A percentile compares a stretch with the other conserved stretches of the same genome.
Conservation (phyloP, 495 filamentous ascomycete species). For the Penicillium argentinense region DNA sequence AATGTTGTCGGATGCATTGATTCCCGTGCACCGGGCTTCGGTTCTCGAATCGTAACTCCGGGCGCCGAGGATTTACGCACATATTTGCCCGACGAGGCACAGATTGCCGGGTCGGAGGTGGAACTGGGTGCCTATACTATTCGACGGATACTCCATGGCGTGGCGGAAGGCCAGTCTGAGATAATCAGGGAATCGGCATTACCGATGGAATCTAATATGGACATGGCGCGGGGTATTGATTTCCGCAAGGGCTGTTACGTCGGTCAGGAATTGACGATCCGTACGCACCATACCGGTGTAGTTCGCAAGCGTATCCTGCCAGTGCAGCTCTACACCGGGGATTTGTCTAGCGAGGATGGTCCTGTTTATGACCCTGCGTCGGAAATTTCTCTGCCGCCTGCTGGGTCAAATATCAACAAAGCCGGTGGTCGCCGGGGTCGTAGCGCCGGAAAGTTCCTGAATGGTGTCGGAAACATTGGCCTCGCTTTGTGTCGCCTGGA, state of each 20-base stretch:
- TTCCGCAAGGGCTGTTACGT: constrained; percentile 97
- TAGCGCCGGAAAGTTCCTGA: constrained; percentile 74
- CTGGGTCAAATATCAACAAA: constrained; percentile 46
- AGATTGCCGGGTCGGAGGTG: constrained; percentile 36
- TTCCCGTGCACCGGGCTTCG: constrained; percentile 67
- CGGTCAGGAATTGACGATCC: constrained; percentile 92
- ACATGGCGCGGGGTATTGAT: constrained; percentile 78
- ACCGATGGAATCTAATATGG: constrained; percentile 81
- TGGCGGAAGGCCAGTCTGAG: constrained; percentile 82
- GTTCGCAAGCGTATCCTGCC: constrained; percentile 90
- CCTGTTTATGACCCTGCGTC: constrained; percentile 54
- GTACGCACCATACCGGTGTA: constrained; percentile 90
- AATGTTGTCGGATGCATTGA: constrained; percentile 54
- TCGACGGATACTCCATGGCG: constrained; percentile 71
- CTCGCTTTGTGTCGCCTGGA: constrained; percentile 86
- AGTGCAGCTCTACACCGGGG: constrained; percentile 64
- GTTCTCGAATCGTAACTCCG: constrained; percentile 55
- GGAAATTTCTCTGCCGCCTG: constrained; percentile 24
- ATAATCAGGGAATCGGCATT: constrained; percentile 66
- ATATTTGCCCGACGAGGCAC: constrained; percentile 36
- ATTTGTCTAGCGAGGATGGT: constrained; percentile 35
- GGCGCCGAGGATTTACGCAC: constrained; percentile 39
- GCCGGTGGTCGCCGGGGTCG: constrained; percentile 55
- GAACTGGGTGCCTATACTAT: constrained; percentile 56
- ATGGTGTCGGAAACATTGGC: constrained; percentile 78